A percentile compares a stretch with the other conserved stretches of the same genome.
phyloP scores from a whole-genome alignment of 73 alveolate genomes.

The Paramecium pentaurelia region DNA sequence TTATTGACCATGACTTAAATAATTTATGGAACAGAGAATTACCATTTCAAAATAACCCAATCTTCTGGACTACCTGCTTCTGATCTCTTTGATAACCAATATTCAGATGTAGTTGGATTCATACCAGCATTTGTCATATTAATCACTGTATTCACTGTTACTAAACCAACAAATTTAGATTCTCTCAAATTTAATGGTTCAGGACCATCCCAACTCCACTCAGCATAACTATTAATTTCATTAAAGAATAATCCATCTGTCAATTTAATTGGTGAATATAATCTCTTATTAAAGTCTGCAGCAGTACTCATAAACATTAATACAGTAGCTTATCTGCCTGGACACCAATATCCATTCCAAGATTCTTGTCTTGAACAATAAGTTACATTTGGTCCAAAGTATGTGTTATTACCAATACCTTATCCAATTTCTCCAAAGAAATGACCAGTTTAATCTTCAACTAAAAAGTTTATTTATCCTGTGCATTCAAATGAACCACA shows the following conservation, averaged over 20 bases:
- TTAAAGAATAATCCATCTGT: constrained; percentile 60
- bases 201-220: constrained; percentile 63
- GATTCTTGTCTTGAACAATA: neutral
- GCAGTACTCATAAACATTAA: constrained; percentile 38
- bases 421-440: constrained; percentile 44
- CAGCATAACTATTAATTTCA: constrained; percentile 43
- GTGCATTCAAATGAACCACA: constrained; percentile 60
- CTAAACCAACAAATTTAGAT: constrained; percentile 20
- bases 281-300: constrained; percentile 50
- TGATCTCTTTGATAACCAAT: constrained; percentile 30
- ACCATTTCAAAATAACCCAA: constrained; percentile 4
- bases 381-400: constrained; percentile 48
- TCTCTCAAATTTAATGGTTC: constrained; percentile 59
- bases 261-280: constrained; percentile 44
- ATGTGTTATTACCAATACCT: constrained; percentile 22
- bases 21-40: constrained; percentile 23
- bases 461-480: constrained; percentile 33
- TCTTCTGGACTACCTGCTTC: constrained; percentile 21
- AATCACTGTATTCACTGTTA: neutral
- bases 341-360: constrained; percentile 51
- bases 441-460: constrained; percentile 42
- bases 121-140: constrained; percentile 50
- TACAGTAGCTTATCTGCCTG: neutral
- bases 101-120: constrained; percentile 43
- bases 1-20: neutral